phyloP scores from a whole-genome alignment of 169 alveolate genomes.

The Plasmodium coatneyi region DNA sequence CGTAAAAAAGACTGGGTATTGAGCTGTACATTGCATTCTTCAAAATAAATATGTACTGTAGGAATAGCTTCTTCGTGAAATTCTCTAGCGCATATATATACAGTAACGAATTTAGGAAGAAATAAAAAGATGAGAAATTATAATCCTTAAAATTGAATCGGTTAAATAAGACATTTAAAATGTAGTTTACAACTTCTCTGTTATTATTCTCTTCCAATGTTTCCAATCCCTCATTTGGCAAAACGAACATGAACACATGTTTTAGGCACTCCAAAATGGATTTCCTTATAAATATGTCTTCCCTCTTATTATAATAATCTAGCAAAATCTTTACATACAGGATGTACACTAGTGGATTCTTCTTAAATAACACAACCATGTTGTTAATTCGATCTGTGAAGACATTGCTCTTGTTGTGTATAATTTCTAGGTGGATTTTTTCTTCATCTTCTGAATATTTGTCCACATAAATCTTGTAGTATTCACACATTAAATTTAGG shows the following conservation, averaged over 20 bases:
- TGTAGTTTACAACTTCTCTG: not conserved
- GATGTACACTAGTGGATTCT: constrained; percentile 58
- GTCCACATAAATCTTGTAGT: constrained; percentile 12
- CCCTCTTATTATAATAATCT: constrained; percentile 40
- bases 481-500: constrained; percentile 15
- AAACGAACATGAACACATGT: constrained; percentile 47
- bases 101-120: constrained; percentile 49
- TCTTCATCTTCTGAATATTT: constrained; percentile 63
- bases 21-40: constrained; percentile 42
- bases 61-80: constrained; percentile 31
- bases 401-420: constrained; percentile 50
- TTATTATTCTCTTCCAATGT: constrained; percentile 35
- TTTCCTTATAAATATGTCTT: constrained; percentile 32
- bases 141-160: constrained; percentile 73
- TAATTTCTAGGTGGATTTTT: constrained; percentile 49
- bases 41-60: constrained; percentile 57
- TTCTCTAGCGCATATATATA: constrained; percentile 44
- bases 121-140: constrained; percentile 55
- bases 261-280: constrained; percentile 65
- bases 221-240: constrained; percentile 31
- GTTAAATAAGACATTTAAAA: constrained; percentile 52
- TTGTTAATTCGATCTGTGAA: constrained; percentile 70
- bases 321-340: constrained; percentile 44
- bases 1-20: constrained; percentile 46
- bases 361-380: constrained; percentile 59